Conservation (phyloP, 805 yeast genomes). For the Wickerhamiella brachini region DNA sequence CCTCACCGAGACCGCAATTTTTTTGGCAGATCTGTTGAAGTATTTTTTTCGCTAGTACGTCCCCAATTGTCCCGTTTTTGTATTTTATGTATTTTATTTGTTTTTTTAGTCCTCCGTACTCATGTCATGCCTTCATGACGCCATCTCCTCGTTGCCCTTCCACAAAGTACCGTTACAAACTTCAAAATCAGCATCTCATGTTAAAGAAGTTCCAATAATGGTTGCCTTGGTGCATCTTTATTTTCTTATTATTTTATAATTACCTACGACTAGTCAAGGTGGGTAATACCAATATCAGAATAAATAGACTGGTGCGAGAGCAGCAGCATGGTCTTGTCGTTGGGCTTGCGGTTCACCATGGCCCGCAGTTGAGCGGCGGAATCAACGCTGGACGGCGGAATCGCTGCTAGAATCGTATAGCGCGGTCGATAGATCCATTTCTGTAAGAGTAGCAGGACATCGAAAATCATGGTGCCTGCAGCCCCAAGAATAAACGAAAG, state of each 20-base stretch:
- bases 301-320: conserved; percentile 5
- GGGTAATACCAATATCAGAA: conserved; percentile 8
- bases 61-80: too few relatives aligned
- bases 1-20: conserved; percentile 3
- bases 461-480: conserved; percentile 73
- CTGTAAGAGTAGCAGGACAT: conserved; percentile 33
- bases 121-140: too few relatives aligned
- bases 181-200: too few relatives aligned
- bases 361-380: neutral
- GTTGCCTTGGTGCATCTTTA: too few relatives aligned
- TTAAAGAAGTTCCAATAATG: too few relatives aligned
- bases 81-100: too few relatives aligned
- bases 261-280: neutral
- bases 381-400: neutral
- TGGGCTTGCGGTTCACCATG: conserved; percentile 1
- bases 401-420: neutral
- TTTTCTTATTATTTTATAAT: too few relatives aligned
- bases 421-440: conserved; percentile 8
- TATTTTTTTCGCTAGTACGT: too few relatives aligned
- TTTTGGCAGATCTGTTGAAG: conserved; percentile 4
- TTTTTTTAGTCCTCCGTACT: too few relatives aligned
- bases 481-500: conserved; percentile 76
- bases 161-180: too few relatives aligned
- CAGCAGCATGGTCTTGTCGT: conserved; percentile 3
- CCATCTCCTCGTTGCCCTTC: too few relatives aligned